These are phyloP conservation scores for Penicillium subrubescens DNA, from an alignment of 495 filamentous ascomycete species.

Conservation along the genomic window DNA sequence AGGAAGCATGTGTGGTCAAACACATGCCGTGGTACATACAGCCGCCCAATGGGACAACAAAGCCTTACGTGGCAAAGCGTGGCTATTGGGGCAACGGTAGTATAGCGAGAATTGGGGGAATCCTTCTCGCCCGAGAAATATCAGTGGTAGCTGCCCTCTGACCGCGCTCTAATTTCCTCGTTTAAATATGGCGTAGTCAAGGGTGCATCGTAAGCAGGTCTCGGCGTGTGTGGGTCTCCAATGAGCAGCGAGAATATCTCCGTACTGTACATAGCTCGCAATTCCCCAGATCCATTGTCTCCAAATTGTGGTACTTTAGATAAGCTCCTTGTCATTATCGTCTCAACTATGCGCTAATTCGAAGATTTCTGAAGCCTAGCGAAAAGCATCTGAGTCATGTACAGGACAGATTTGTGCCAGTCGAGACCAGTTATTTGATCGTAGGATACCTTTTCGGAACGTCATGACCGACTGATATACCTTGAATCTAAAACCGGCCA, in stretches of 20 bases:
- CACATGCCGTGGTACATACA: neutral
- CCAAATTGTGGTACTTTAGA: neutral
- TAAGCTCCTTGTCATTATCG: neutral
- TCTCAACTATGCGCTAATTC: neutral
- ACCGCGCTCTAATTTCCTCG: neutral
- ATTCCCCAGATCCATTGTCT: neutral
- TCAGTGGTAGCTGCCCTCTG: neutral
- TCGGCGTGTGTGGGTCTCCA: neutral
- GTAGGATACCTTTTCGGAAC: neutral
- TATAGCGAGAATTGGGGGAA: neutral
- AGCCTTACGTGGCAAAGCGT: neutral
- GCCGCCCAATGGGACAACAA: neutral
- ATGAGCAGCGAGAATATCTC: neutral
- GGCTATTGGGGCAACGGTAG: neutral
- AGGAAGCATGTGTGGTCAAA: no score
- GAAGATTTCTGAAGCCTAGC: neutral
- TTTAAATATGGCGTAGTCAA: neutral
- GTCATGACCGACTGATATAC: neutral
- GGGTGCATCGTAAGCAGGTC: neutral
- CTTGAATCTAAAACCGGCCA: neutral
- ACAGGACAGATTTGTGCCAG: neutral
- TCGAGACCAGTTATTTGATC: neutral
- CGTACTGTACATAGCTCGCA: neutral
- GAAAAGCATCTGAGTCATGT: neutral
- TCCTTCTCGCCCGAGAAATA: neutral